A percentile compares a stretch with the other conserved stretches of the same genome.
Conservation (phyloP, 345 rosid genomes). For the Ceriops decandra region DNA sequence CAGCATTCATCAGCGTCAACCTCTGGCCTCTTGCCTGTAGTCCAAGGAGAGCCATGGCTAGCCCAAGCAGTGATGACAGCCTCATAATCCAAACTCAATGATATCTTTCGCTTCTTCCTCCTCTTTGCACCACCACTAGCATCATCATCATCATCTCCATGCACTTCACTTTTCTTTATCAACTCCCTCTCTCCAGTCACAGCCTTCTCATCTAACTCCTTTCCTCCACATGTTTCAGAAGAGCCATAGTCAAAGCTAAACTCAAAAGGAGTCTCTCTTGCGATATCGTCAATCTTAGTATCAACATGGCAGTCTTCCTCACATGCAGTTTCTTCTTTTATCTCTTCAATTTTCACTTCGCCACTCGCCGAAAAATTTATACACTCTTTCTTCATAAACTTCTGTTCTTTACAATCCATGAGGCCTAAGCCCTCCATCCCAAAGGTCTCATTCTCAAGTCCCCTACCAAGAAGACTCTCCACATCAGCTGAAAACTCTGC, state of each 20-base stretch:
- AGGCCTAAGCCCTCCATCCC: constrained; percentile 76
- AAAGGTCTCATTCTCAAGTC: constrained; percentile 58
- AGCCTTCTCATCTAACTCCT: constrained; percentile 48
- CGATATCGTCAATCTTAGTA: constrained; percentile 27
- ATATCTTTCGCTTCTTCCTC: constrained; percentile 39
- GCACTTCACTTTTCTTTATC: constrained; percentile 1
- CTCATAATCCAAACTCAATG: constrained; percentile 66
- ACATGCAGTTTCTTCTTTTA: constrained; percentile 9
- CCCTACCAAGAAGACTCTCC: constrained; percentile 74
- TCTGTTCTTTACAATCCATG: constrained; percentile 32
- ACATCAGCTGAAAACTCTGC: constrained; percentile 89
- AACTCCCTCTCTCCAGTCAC: constrained; percentile 10
- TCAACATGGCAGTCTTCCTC: constrained; percentile 19
- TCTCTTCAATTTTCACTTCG: constrained; percentile 44
- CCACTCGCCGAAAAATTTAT: constrained; percentile 10
- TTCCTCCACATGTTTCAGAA: constrained; percentile 42
- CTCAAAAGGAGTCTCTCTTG: constrained; percentile 50
- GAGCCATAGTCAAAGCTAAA: constrained; percentile 65
- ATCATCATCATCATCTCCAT: constrained; percentile 17
- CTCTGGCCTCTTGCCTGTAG: constrained; percentile 58
- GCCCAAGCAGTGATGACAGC: constrained; percentile 69
- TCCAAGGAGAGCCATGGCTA: constrained; percentile 72
- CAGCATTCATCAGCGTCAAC: constrained; percentile 45
- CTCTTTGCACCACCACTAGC: constrained; percentile 22
- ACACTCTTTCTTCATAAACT: constrained; percentile 10